Evolutionary conservation across 306 rosid species (phyloP).

Genomic region (Cyamopsis tetragonoloba): DNA sequence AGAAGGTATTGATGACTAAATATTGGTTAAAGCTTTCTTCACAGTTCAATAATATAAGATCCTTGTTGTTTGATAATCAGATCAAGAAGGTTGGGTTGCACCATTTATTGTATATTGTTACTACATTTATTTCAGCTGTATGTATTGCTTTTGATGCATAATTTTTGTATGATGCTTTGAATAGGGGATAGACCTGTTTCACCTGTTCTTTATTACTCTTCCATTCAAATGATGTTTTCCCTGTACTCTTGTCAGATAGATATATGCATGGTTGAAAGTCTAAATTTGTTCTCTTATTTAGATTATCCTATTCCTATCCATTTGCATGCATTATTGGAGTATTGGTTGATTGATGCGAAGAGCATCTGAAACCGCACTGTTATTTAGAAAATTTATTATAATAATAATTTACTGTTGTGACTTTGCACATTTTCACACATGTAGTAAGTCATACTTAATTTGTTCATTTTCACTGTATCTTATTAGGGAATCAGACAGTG

Average conservation of each 20-base stretch:
- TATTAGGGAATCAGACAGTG: conserved; percentile 55
- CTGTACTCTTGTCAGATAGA: not conserved
- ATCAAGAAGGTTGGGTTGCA: not conserved
- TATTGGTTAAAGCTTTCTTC: not conserved
- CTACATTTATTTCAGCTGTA: not conserved
- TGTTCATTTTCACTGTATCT: not conserved
- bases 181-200: not conserved
- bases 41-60: not conserved
- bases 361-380: not conserved
- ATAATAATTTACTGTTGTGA: not conserved
- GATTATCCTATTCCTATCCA: not conserved
- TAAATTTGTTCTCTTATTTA: not conserved
- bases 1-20: conserved; percentile 50
- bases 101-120: not conserved
- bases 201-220: not conserved
- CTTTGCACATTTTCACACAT: not conserved
- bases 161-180: not conserved
- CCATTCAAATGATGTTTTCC: not conserved
- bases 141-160: not conserved
- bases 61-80: not conserved
- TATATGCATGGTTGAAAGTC: not conserved
- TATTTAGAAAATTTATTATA: not conserved
- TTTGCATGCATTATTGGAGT: too few relatives aligned
- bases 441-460: not conserved
- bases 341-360: not conserved